Percentiles rank a stretch among this genome's conserved stretches.
phyloP scores from a whole-genome alignment of 2,329 filamentous ascomycete species.

The Chaetomium sp. region DNA sequence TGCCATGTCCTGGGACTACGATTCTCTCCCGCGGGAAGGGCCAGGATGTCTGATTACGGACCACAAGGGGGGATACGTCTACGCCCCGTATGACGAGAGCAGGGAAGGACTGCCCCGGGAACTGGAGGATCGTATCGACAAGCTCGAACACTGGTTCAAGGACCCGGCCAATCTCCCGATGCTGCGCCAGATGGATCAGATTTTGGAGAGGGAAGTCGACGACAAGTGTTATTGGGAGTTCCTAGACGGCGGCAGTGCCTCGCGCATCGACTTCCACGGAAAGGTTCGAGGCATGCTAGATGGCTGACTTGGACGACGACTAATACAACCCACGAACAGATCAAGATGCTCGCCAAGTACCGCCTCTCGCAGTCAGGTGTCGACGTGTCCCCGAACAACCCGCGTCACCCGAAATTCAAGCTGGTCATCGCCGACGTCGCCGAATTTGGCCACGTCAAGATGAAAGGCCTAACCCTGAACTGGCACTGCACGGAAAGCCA shows the following conservation, averaged over 20 bases:
- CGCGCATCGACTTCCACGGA: slow-evolving; percentile 20
- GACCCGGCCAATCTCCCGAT: slow-evolving; percentile 1
- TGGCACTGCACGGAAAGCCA: slow-evolving; percentile 14
- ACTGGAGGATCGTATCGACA: neutral
- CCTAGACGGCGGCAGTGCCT: slow-evolving; percentile 14
- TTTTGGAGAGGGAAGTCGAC: slow-evolving; percentile 31
- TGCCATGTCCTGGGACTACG: slow-evolving; percentile 12
- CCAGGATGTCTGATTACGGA: slow-evolving; percentile 16
- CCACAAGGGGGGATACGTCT: slow-evolving; percentile 14
- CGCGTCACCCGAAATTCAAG: neutral
- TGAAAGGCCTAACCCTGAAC: slow-evolving; percentile 13
- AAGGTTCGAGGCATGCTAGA: slow-evolving; percentile 22
- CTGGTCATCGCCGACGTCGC: slow-evolving; percentile 17
- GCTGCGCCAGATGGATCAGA: slow-evolving; percentile 6
- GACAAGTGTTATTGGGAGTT: slow-evolving; percentile 23
- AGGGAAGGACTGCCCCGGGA: neutral
- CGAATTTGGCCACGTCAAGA: slow-evolving; percentile 13
- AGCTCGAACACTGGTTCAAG: neutral
- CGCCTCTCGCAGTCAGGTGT: slow-evolving; percentile 18
- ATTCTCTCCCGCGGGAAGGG: neutral
- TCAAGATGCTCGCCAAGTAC: slow-evolving; percentile 21
- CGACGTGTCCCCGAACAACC: slow-evolving; percentile 9
- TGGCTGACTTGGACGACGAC: neutral
- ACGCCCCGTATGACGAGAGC: slow-evolving; percentile 19
- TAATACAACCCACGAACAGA: slow-evolving; percentile 4